Percentiles rank a stretch among this genome's conserved stretches.
These are phyloP conservation scores for Phyllachora maydis DNA, from an alignment of 2,329 filamentous ascomycete species.

Conservation along the genomic window DNA sequence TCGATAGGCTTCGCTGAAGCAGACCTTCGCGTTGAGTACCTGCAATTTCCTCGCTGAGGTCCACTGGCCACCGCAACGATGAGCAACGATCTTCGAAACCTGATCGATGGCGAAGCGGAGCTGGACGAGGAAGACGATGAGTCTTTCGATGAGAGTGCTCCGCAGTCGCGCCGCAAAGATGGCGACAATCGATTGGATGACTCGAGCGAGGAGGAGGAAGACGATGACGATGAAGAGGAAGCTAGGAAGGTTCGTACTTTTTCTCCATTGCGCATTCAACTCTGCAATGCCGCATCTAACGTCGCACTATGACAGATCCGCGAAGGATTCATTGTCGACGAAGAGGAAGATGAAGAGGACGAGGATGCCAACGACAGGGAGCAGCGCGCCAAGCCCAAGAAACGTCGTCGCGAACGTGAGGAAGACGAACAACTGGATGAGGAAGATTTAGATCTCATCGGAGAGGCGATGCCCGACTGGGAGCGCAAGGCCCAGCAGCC, in stretches of 20 bases:
- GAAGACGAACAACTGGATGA: conserved; percentile 83
- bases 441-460: conserved; percentile 89
- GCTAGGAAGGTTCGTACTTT: conserved; percentile 40
- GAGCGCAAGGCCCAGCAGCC: conserved; percentile 43
- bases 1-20: too few species aligned
- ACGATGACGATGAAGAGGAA: conserved; percentile 80
- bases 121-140: conserved; percentile 72
- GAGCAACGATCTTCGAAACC: conserved; percentile 46
- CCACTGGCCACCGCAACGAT: too few species aligned
- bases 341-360: conserved; percentile 49
- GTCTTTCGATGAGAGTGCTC: conserved; percentile 59
- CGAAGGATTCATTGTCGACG: conserved; percentile 89
- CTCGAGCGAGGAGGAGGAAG: conserved; percentile 81
- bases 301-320: conserved; percentile 37
- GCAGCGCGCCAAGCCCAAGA: conserved; percentile 53
- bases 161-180: conserved; percentile 23
- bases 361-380: conserved; percentile 26
- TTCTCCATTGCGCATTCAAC: conserved; percentile 1
- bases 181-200: conserved; percentile 43
- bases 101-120: conserved; percentile 73
- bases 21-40: too few species aligned
- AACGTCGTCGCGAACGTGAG: conserved; percentile 54
- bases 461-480: conserved; percentile 54
- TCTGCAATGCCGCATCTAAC: conserved; percentile 3
- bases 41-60: too few species aligned